Evolutionary conservation across 768 basidiomycete species (phyloP).

Genomic region (Hygrocybe punicea): DNA sequence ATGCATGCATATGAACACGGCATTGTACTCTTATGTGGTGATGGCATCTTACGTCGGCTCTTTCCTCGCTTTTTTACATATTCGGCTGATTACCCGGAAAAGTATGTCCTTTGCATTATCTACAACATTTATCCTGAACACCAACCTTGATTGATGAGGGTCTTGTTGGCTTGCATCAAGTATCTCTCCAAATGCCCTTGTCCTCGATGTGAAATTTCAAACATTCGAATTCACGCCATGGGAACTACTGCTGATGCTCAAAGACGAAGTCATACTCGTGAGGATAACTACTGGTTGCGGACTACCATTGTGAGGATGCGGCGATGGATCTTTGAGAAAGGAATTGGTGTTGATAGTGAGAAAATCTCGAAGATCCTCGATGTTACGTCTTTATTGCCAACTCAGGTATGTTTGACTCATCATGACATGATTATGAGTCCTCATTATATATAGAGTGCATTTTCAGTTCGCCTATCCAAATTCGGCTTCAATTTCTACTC

Average conservation of each 20-base stretch:
- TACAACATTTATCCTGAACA: not conserved
- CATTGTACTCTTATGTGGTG: constrained; percentile 18
- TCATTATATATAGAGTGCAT: constrained; percentile 26
- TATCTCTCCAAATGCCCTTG: constrained; percentile 20
- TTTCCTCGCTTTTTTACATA: constrained; percentile 30
- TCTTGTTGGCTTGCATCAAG: constrained; percentile 18
- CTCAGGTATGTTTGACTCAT: constrained; percentile 2
- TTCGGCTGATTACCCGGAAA: constrained; percentile 33
- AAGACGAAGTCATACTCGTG: not conserved
- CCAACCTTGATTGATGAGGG: constrained; percentile 8
- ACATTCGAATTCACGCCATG: too few relatives aligned
- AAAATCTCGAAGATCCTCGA: not conserved
- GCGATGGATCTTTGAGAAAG: constrained; percentile 1
- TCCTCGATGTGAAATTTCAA: constrained; percentile 11
- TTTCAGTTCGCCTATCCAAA: constrained; percentile 14
- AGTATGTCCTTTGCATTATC: constrained; percentile 16
- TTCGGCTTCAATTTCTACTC: constrained; percentile 20
- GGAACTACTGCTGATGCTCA: constrained; percentile 1
- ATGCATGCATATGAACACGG: constrained; percentile 24
- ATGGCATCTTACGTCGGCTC: constrained; percentile 21
- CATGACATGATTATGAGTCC: too few relatives aligned
- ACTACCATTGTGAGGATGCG: not conserved
- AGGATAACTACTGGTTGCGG: not conserved
- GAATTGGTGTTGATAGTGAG: not conserved
- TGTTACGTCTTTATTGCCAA: constrained; percentile 7